phyloP scores from a whole-genome alignment of 148 eudicot species.

The Polygonum maritimum region DNA sequence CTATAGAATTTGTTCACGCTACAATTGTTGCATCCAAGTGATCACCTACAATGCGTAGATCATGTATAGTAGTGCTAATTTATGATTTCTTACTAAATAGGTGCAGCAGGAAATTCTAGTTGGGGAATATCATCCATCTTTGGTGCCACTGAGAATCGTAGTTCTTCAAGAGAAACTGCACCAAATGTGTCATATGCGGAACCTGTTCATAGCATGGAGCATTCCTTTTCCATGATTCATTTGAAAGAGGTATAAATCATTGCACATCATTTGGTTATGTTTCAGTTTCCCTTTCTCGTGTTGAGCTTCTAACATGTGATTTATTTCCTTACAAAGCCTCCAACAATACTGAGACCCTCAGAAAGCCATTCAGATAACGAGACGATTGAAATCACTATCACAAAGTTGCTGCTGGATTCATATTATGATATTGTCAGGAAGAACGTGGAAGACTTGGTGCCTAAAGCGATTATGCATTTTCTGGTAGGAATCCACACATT shows the following conservation, averaged over 20 bases:
- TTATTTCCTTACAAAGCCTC: slow-evolving; percentile 25
- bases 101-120: slow-evolving; percentile 35
- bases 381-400: slow-evolving; percentile 34
- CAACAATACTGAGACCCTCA: slow-evolving; percentile 26
- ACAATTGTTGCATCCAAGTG: neutral
- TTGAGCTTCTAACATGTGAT: neutral
- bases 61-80: neutral
- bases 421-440: slow-evolving; percentile 62
- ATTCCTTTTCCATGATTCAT: slow-evolving; percentile 60
- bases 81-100: slow-evolving; percentile 22
- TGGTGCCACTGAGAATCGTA: slow-evolving; percentile 55
- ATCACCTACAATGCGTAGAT: neutral
- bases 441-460: slow-evolving; percentile 53
- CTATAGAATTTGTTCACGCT: neutral
- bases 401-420: slow-evolving; percentile 42
- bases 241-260: slow-evolving; percentile 55
- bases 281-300: neutral
- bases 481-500: slow-evolving; percentile 27
- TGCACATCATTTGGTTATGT: neutral
- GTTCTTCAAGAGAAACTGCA: slow-evolving; percentile 41
- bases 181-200: slow-evolving; percentile 40
- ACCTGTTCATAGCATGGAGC: slow-evolving; percentile 55
- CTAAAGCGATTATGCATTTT: slow-evolving; percentile 60
- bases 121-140: slow-evolving; percentile 93
- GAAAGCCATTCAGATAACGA: slow-evolving; percentile 28